Percentiles rank a stretch among this genome's conserved stretches.
phyloP scores from a whole-genome alignment of 1,139 yeast species.

The Scheffersomyces stambukii region DNA sequence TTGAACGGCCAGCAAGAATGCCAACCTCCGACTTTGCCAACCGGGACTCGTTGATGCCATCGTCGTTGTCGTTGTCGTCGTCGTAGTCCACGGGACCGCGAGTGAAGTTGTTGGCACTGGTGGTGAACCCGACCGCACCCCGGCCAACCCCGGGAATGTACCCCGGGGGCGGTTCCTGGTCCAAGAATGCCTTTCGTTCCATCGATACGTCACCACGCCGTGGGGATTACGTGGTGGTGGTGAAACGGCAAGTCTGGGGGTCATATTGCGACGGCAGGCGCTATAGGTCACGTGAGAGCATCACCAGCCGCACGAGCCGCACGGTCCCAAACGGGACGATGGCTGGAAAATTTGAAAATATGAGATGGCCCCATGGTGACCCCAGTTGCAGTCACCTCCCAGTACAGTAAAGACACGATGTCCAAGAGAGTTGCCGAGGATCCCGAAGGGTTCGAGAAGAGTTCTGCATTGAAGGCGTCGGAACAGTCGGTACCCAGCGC shows the following conservation, averaged over 20 bases:
- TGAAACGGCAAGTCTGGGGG: not conserved
- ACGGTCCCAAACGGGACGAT: no score
- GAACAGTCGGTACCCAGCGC: no score
- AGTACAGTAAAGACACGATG: no score
- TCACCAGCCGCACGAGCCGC: no score
- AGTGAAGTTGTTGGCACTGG: conserved; percentile 65
- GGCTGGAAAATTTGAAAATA: no score
- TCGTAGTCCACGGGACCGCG: conserved; percentile 32
- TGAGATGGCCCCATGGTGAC: no score
- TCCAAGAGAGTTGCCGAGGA: conserved; percentile 56
- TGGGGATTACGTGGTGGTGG: not conserved
- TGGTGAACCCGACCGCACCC: conserved; percentile 92
- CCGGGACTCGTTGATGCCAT: conserved; percentile 18
- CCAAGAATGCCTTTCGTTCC: conserved; percentile 64
- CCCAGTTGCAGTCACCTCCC: no score
- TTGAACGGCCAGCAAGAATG: not conserved
- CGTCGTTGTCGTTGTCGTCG: conserved; percentile 18
- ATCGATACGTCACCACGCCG: conserved; percentile 17
- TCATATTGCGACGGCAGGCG: not conserved
- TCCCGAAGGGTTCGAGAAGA: no score
- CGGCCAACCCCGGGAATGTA: conserved; percentile 92
- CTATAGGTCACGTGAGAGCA: conserved; percentile 4
- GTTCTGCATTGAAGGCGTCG: no score
- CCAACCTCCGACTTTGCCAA: conserved; percentile 12
- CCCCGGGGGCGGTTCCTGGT: conserved; percentile 85